Conservation (phyloP, 495 filamentous ascomycete species). For the Haplographium delicatum region DNA sequence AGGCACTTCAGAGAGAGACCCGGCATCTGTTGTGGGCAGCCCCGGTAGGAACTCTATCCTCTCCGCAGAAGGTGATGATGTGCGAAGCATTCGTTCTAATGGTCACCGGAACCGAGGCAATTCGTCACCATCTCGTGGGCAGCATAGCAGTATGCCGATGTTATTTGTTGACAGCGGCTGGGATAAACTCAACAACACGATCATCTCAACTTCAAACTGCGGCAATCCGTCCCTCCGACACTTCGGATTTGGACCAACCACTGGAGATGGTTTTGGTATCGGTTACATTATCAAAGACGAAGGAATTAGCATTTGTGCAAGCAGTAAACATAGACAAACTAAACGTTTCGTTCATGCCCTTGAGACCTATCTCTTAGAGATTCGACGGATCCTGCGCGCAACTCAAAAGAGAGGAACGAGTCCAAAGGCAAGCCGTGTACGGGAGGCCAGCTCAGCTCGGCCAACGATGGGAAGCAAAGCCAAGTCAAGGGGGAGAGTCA, state of each 20-base stretch:
- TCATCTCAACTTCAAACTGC: conserved; percentile 96
- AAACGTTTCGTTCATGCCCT: conserved; percentile 82
- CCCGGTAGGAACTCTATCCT: conserved; percentile 46
- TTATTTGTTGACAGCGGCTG: conserved; percentile 80
- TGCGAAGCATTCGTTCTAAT: conserved; percentile 16
- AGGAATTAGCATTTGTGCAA: conserved; percentile 83
- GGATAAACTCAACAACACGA: conserved; percentile 92
- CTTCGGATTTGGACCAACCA: conserved; percentile 94
- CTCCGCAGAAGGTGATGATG: conserved; percentile 27
- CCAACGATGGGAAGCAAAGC: conserved; percentile 28
- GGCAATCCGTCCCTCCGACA: conserved; percentile 95
- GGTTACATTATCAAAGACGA: conserved; percentile 99
- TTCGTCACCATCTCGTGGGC: conserved; percentile 8
- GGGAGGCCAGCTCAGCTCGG: conserved; percentile 44
- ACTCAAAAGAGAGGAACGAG: conserved; percentile 45
- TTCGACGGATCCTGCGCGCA: conserved; percentile 72
- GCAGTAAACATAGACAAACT: conserved; percentile 89
- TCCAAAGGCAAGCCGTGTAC: conserved; percentile 52
- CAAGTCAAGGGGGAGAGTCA: conserved; percentile 54
- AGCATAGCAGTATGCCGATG: conserved; percentile 32
- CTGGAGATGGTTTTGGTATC: conserved; percentile 92
- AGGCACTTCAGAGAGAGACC: conserved; percentile 39
- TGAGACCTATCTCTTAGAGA: conserved; percentile 85
- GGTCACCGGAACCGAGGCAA: conserved; percentile 26
- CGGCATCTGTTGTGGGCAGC: conserved; percentile 44